A percentile compares a stretch with the other conserved stretches of the same genome.
phyloP scores from a whole-genome alignment of 495 filamentous ascomycete species.

The Evernia prunastri region DNA sequence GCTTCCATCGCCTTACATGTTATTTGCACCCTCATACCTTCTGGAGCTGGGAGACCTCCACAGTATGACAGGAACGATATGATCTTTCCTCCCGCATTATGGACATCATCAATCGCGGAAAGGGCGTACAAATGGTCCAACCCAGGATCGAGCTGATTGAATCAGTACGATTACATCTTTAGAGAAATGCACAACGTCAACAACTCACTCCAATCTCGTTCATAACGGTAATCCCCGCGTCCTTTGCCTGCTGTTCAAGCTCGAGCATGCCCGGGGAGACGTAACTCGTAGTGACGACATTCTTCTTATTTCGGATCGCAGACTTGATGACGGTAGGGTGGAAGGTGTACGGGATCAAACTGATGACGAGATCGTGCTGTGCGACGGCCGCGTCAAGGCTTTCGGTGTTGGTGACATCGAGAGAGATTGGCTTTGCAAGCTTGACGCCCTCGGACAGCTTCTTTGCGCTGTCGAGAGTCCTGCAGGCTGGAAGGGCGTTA shows the following conservation, averaged over 20 bases:
- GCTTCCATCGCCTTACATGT: background rate
- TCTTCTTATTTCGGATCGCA: conserved; percentile 87
- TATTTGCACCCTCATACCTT: background rate
- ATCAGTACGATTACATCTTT: background rate
- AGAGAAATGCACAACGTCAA: background rate
- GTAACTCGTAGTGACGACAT: conserved; percentile 96
- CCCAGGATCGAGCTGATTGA: conserved; percentile 21
- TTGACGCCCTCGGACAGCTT: conserved; percentile 65
- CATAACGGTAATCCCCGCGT: conserved; percentile 93
- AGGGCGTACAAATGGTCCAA: conserved; percentile 82
- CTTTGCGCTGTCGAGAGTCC: conserved; percentile 71
- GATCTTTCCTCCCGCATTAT: conserved; percentile 81
- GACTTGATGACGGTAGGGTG: conserved; percentile 87
- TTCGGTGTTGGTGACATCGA: conserved; percentile 69
- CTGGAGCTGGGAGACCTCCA: conserved; percentile 73
- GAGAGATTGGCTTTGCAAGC: conserved; percentile 64
- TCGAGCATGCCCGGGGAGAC: conserved; percentile 89
- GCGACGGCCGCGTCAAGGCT: conserved; percentile 73
- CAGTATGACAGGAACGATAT: conserved; percentile 79
- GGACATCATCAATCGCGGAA: conserved; percentile 75
- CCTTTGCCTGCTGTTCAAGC: conserved; percentile 74
- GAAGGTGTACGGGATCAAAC: conserved; percentile 87
- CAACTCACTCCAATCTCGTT: conserved; percentile 74
- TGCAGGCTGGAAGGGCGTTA: conserved; percentile 57
- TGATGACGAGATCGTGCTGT: conserved; percentile 73